Base-by-base conservation (phyloP, 1,139 yeast genomes). In the Zygosaccharomyces sapae region DNA sequence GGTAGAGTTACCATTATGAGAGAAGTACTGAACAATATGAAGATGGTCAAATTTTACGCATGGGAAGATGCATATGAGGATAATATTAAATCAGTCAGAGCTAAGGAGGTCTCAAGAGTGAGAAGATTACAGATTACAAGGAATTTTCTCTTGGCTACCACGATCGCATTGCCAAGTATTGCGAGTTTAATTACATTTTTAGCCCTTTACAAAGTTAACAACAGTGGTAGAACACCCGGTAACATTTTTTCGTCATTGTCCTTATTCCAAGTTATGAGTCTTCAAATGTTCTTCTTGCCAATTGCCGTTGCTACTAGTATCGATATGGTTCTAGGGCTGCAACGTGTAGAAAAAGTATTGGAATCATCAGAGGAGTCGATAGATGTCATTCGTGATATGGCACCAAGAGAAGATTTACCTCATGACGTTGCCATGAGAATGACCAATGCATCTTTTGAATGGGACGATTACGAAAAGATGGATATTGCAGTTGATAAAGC, bases 211-310 rank as follows among this genome's bases (percentile, higher is more conserved):
- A 80, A 76, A 35, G 68, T 81, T 4, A 69, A 74, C 38, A 67
- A 72, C 19, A 60, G 59, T n/a, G 71, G 68, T 19, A 74, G 79
- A 54, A 72, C 74, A 50, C 83, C 95, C 1, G 90, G 88, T 2
- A 70, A 76, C 31, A 79, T 88, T n/a, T 89, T 89, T 62, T 78
- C 96, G 0, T 83, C 96, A 9, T 71, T 89, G 45, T 77, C 94
- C 0, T 73, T 86, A 48, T 89, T 88, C 71, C 82, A 82, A 55
- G 75, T 80, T 31, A 72, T 86, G 59, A 70, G 86, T 58, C 70
- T 86, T 44, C 96, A 96, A 22, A 70, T 86, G 69, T 72, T 83
- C 59, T 81, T 86, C 52, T 68, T 83, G 46, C 81, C 87, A 24
- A 69, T 79, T 46, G 83, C 88, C 13, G 69, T 76, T 9, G 72